These are phyloP conservation scores for Calvatia gigantea DNA, from an alignment of 768 basidiomycete species.

Conservation along the genomic window DNA sequence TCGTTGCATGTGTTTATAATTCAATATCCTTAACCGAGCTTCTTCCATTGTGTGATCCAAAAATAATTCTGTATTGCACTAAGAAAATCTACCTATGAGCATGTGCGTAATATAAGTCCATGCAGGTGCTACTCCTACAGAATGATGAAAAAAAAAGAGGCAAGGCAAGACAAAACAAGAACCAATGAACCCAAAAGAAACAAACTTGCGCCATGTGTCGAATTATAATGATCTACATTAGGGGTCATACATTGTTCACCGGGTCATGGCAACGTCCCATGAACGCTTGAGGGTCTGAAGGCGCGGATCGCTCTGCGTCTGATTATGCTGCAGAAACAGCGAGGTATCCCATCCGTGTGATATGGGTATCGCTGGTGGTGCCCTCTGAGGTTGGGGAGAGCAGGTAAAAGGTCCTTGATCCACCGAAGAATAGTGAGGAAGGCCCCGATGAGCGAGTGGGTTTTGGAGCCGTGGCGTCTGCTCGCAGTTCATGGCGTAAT, in stretches of 20 bases:
- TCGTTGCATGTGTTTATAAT: too few relatives aligned
- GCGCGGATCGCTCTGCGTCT: background rate
- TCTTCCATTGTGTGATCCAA: too few relatives aligned
- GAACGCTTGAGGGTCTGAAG: constrained; percentile 1
- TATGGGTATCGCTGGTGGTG: background rate
- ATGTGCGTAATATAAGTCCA: constrained; percentile 8
- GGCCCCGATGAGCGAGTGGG: background rate
- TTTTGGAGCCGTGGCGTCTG: background rate
- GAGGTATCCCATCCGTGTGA: background rate
- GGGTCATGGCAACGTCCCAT: background rate
- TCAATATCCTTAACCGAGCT: too few relatives aligned
- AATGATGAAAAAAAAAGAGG: background rate
- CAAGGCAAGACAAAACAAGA: background rate
- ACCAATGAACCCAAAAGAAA: background rate
- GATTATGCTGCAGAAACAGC: too few relatives aligned
- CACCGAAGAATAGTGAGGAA: background rate
- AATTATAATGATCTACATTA: background rate
- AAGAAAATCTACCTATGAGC: background rate
- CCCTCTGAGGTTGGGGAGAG: background rate
- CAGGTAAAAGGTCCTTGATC: background rate
- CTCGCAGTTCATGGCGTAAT: background rate
- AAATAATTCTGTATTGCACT: too few relatives aligned
- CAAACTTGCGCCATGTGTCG: too few relatives aligned
- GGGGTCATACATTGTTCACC: background rate
- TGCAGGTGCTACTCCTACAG: constrained; percentile 2